Evolutionary conservation across 768 basidiomycete genomes (phyloP).

Genomic region (Lentinula aciculospora): DNA sequence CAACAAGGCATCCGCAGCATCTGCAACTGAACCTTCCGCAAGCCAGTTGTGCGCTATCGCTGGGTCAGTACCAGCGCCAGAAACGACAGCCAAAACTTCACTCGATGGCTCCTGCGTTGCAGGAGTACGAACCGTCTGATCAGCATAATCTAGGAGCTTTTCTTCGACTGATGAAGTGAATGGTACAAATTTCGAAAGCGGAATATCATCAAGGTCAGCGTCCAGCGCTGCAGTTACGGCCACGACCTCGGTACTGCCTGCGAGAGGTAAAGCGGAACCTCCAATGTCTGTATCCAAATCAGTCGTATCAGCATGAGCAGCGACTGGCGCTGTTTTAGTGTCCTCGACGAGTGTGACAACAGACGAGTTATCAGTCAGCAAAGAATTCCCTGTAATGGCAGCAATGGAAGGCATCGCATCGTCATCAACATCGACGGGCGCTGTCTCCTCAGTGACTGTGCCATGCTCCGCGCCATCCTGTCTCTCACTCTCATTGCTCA

Average conservation of each 20-base stretch:
- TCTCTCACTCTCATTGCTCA: neutral
- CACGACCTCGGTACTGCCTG: neutral
- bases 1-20: neutral
- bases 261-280: too few species aligned
- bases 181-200: neutral
- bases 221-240: neutral
- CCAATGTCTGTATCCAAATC: neutral
- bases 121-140: neutral
- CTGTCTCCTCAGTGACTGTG: neutral
- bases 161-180: neutral
- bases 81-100: neutral
- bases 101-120: neutral
- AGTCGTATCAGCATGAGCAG: neutral
- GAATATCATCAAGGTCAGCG: neutral
- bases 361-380: neutral
- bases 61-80: too few species aligned
- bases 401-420: neutral
- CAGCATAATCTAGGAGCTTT: constrained; percentile 1
- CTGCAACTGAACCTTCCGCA: neutral
- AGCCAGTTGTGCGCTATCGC: neutral
- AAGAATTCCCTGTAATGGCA: neutral
- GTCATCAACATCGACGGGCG: neutral
- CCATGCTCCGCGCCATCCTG: neutral
- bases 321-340: neutral
- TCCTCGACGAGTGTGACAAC: neutral